phyloP scores from a whole-genome alignment of 176 grass and related monocot genomes.

The Hsuehochloa calcarea region DNA sequence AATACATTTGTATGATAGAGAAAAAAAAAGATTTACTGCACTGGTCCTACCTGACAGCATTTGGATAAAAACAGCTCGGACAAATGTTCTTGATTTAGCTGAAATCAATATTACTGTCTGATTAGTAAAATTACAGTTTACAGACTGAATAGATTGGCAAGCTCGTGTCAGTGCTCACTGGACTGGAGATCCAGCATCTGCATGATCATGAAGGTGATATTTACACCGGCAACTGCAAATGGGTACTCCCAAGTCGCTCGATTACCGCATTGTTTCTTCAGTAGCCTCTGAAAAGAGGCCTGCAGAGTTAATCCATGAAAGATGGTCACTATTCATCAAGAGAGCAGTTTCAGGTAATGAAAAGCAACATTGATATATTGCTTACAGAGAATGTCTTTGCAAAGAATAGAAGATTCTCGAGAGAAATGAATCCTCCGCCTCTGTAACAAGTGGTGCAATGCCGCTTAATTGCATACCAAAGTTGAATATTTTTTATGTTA shows the following conservation, averaged over 20 bases:
- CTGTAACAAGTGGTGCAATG: slow-evolving; percentile 32
- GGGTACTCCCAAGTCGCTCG: slow-evolving; percentile 84
- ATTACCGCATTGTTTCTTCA: slow-evolving; percentile 81
- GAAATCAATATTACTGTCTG: slow-evolving; percentile 25
- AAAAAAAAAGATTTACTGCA: neutral
- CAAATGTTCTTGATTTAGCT: slow-evolving; percentile 93
- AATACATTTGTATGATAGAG: neutral
- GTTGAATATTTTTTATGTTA: neutral
- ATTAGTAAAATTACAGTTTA: slow-evolving; percentile 11
- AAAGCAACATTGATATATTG: neutral
- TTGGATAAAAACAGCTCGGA: slow-evolving; percentile 95
- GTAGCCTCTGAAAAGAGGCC: slow-evolving; percentile 88
- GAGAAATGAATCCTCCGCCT: slow-evolving; percentile 86
- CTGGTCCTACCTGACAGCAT: slow-evolving; percentile 78
- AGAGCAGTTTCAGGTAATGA: neutral
- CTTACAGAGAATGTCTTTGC: slow-evolving; percentile 97
- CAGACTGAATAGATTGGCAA: neutral
- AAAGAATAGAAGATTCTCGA: slow-evolving; percentile 97
- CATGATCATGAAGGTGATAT: slow-evolving; percentile 99
- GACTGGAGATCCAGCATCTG: slow-evolving; percentile 96
- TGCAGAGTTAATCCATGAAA: slow-evolving; percentile 27
- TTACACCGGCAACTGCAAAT: slow-evolving; percentile 92
- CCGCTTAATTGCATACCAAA: neutral
- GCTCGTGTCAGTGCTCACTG: slow-evolving; percentile 39
- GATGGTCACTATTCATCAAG: neutral